Percentiles rank a stretch among this genome's conserved stretches.
Evolutionary conservation across 1,139 yeast genomes (phyloP).

Genomic region (Geotrichum restrictum): DNA sequence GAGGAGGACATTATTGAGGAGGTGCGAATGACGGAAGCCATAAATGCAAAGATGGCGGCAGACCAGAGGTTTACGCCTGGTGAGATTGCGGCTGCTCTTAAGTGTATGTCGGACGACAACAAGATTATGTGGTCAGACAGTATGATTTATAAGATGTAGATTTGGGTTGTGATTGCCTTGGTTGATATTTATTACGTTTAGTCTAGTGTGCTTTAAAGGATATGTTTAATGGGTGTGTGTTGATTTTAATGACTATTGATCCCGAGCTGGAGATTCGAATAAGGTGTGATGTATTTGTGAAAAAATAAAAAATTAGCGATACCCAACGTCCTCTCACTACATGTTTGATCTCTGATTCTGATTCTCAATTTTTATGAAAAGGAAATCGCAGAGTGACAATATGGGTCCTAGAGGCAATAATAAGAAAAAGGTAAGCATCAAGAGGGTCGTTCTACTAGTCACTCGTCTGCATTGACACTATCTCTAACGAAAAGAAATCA

Average conservation of each 20-base stretch:
- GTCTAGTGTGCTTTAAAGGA: background rate
- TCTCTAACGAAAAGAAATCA: background rate
- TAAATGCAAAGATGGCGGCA: constrained; percentile 36
- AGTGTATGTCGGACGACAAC: constrained; percentile 37
- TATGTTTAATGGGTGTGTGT: background rate
- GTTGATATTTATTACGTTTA: background rate
- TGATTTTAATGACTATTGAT: too few relatives aligned
- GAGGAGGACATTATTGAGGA: constrained; percentile 32
- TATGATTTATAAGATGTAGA: constrained; percentile 28
- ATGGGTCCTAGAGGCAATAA: constrained; percentile 8
- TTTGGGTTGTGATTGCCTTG: background rate
- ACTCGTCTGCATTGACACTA: too few relatives aligned
- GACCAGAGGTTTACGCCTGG: constrained; percentile 38
- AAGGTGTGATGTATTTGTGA: too few relatives aligned
- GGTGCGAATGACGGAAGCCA: constrained; percentile 15
- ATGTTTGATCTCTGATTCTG: too few relatives aligned
- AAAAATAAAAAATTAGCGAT: too few relatives aligned
- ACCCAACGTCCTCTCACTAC: too few relatives aligned
- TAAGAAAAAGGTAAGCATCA: constrained; percentile 1
- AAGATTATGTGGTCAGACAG: constrained; percentile 36
- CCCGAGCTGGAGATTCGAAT: background rate
- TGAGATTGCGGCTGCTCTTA: constrained; percentile 40
- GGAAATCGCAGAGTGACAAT: background rate
- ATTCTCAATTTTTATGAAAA: constrained; percentile 3
- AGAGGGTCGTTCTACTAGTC: too few relatives aligned